Base-by-base conservation (phyloP, 257 asterid genomes). In the Penstemon barbatus region DNA sequence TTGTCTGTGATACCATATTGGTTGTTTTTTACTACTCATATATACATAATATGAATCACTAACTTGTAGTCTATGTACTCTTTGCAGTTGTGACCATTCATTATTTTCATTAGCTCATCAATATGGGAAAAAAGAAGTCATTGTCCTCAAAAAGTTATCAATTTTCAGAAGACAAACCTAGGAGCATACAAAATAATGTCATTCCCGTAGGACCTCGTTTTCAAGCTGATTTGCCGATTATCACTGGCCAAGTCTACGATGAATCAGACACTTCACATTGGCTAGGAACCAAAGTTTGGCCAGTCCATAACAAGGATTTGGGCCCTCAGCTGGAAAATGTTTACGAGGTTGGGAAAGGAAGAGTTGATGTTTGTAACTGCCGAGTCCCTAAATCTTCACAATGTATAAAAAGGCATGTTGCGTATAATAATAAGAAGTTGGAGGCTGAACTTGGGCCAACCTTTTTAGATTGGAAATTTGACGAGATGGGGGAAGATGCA, bases 401-500 rank as follows among this genome's bases (percentile, higher is more conserved):
- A 46, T 81, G 85, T 56, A 60, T 60, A 7, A 65, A 57, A 33
- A 49, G 4, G 10, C 85, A 81, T 38, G 12, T 78, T 0, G 38
- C 15, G 2, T 66, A 68, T 39, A 61, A 74, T 65, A 65, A 74
- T 54, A 50, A 5, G 19, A 59, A 51, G 71, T 52, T 81, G 49
- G 38, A 55, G 55, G 3, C 36, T 19, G 85, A 78, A 49, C 53
- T 81, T 19, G 79, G 76, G 18, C 7, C 68, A 2, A 79, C 72
- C 25, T 81, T 68, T 62, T 11, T 6, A 18, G 39, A 1, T 39
- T 75, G 77, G 83, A 70, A 72, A 50, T 72, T 78, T 40, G 52
- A 61, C 57, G 69, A 68, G 44, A 74, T 78, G 70, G 85, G 83
- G 10, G 79, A 68, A 69, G 72, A 37, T 0, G 61, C 54, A 57